Evolutionary conservation across 441 rosid species (phyloP).

Genomic region (Macaranga tanarius): DNA sequence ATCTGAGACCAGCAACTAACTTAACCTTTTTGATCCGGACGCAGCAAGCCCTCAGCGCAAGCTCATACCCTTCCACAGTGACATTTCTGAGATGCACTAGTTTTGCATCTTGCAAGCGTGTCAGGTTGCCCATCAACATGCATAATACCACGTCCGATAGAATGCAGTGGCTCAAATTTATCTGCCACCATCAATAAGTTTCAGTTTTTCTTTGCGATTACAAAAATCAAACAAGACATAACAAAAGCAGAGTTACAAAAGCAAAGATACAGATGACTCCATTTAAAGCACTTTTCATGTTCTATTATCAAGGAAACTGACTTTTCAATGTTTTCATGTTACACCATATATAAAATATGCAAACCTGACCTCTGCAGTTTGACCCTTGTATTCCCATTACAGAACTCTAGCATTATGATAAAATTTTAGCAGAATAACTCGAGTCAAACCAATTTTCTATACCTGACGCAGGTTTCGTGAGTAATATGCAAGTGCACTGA

Average conservation of each 20-base stretch:
- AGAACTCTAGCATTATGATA: neutral
- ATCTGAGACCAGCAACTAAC: constrained; percentile 60
- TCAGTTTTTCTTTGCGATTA: neutral
- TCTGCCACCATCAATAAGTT: constrained; percentile 48
- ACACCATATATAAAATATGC: neutral
- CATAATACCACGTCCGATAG: constrained; percentile 52
- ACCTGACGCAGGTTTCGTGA: constrained; percentile 84
- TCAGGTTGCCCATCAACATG: constrained; percentile 73
- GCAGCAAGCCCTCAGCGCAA: constrained; percentile 65
- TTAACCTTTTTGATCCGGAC: constrained; percentile 77
- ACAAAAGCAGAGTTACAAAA: neutral
- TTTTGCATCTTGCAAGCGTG: constrained; percentile 80
- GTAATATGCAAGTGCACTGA: constrained; percentile 69
- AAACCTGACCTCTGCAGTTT: neutral
- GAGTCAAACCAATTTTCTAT: constrained; percentile 2
- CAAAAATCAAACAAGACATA: neutral
- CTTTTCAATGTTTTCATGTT: neutral
- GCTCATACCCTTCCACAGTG: constrained; percentile 71
- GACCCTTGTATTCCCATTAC: neutral
- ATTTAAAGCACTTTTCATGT: too few species aligned
- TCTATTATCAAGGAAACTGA: too few species aligned
- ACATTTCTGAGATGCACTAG: constrained; percentile 65
- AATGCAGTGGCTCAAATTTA: constrained; percentile 70
- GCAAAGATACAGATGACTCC: too few species aligned
- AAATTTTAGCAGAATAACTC: neutral